Evolutionary conservation across 495 filamentous ascomycete species (phyloP).

Genomic region (Ascodesmis nigricans): DNA sequence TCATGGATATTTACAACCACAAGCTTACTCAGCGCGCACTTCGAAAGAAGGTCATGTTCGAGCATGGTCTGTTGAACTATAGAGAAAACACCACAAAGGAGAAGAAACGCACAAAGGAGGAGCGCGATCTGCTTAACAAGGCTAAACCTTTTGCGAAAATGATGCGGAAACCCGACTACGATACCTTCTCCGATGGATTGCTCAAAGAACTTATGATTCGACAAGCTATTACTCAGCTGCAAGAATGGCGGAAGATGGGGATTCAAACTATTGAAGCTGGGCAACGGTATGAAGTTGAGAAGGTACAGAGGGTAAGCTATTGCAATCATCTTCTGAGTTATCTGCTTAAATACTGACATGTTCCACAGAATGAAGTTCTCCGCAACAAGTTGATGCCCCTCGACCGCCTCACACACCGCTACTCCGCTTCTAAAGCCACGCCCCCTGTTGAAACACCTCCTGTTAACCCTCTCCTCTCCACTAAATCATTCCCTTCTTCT

Average conservation of each 20-base stretch:
- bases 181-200: conserved; percentile 57
- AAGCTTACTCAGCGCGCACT: conserved; percentile 80
- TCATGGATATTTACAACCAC: conserved; percentile 97
- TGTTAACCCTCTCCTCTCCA: conserved; percentile 18
- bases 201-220: conserved; percentile 79
- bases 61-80: conserved; percentile 83
- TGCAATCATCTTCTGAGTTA: no score
- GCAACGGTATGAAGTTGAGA: conserved; percentile 89
- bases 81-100: conserved; percentile 65
- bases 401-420: conserved; percentile 19
- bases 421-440: conserved; percentile 17
- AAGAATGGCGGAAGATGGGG: conserved; percentile 74
- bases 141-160: conserved; percentile 89
- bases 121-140: conserved; percentile 70
- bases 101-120: conserved; percentile 91
- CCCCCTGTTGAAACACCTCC: conserved; percentile 21
- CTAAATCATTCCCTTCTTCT: conserved; percentile 17
- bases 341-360: conserved; percentile 3
- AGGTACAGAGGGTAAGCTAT: conserved; percentile 43
- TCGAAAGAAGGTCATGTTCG: conserved; percentile 88
- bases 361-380: conserved; percentile 14
- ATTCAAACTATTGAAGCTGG: conserved; percentile 67
- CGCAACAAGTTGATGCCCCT: conserved; percentile 18
- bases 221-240: conserved; percentile 70
- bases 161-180: conserved; percentile 86